A percentile compares a stretch with the other conserved stretches of the same genome.
phyloP scores from a whole-genome alignment of 176 grass and related monocot genomes.

The Avena atlantica region DNA sequence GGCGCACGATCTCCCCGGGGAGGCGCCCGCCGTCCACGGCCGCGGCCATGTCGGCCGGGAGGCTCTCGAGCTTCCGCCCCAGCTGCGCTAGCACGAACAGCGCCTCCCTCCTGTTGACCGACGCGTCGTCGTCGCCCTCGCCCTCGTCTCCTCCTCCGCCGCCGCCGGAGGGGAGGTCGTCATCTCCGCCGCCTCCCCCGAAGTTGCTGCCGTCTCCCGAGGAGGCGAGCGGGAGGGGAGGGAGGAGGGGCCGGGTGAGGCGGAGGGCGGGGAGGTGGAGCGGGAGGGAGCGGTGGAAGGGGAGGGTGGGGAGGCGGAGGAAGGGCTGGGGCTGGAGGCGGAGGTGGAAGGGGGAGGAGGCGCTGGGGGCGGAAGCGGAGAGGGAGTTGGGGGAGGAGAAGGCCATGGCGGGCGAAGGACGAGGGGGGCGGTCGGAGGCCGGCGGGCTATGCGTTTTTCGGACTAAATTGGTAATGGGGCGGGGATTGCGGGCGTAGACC shows the following conservation, averaged over 20 bases:
- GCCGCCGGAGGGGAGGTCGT: constrained; percentile 18
- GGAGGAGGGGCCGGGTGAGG: constrained; percentile 37
- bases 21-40: constrained; percentile 74
- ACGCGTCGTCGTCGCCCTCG: constrained; percentile 21
- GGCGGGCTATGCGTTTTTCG: not conserved
- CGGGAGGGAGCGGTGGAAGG: constrained; percentile 36
- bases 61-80: constrained; percentile 78
- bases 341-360: constrained; percentile 38
- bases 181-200: not conserved
- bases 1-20: constrained; percentile 68
- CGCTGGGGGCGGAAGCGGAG: not conserved
- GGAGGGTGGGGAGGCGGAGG: constrained; percentile 21
- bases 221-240: constrained; percentile 46
- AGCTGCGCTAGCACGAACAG: constrained; percentile 81
- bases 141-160: not conserved
- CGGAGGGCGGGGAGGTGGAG: constrained; percentile 41
- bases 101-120: constrained; percentile 58
- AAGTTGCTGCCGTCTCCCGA: constrained; percentile 32
- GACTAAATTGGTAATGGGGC: not conserved
- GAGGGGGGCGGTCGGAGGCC: not conserved
- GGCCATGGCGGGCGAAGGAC: constrained; percentile 48
- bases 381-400: constrained; percentile 43
- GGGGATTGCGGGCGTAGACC: constrained; percentile 29
- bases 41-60: constrained; percentile 76
- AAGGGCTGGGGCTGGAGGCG: constrained; percentile 22